A percentile compares a stretch with the other conserved stretches of the same genome.
Evolutionary conservation across 768 basidiomycete species (phyloP).

Genomic region (Mycena vitilis): DNA sequence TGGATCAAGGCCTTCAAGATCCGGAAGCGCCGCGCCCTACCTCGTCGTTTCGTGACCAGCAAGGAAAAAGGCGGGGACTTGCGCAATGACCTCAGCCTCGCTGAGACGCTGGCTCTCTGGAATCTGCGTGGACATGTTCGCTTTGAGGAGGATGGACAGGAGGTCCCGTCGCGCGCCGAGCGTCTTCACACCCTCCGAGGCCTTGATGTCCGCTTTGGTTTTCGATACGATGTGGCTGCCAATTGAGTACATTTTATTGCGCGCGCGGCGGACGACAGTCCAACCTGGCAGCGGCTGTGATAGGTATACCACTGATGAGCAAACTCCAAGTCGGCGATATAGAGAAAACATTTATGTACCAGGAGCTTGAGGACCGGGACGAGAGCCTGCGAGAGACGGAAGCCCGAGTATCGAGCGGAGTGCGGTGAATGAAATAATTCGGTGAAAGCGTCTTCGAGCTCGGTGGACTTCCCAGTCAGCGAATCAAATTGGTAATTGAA

Average conservation of each 20-base stretch:
- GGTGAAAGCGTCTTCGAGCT: background rate
- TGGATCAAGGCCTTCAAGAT: background rate
- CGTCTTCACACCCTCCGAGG: constrained; percentile 8
- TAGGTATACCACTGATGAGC: background rate
- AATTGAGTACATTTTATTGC: background rate
- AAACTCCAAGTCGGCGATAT: background rate
- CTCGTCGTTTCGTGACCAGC: constrained; percentile 42
- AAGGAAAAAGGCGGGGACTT: constrained; percentile 56
- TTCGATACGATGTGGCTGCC: background rate
- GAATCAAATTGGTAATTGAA: background rate
- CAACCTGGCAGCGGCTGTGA: background rate
- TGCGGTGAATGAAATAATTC: background rate
- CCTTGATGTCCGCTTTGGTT: background rate
- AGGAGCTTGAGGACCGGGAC: background rate
- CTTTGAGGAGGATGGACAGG: constrained; percentile 58
- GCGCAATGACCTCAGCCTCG: constrained; percentile 58
- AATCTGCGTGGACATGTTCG: constrained; percentile 62
- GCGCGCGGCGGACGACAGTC: background rate
- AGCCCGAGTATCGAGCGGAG: background rate
- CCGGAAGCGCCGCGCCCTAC: constrained; percentile 8
- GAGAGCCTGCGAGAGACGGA: background rate
- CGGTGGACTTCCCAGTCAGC: background rate
- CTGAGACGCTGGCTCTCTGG: constrained; percentile 54
- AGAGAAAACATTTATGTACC: background rate
- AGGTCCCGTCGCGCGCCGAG: constrained; percentile 54